These are phyloP conservation scores for Clitopilus hobsonii DNA, from an alignment of 768 basidiomycete genomes.

Conservation along the genomic window DNA sequence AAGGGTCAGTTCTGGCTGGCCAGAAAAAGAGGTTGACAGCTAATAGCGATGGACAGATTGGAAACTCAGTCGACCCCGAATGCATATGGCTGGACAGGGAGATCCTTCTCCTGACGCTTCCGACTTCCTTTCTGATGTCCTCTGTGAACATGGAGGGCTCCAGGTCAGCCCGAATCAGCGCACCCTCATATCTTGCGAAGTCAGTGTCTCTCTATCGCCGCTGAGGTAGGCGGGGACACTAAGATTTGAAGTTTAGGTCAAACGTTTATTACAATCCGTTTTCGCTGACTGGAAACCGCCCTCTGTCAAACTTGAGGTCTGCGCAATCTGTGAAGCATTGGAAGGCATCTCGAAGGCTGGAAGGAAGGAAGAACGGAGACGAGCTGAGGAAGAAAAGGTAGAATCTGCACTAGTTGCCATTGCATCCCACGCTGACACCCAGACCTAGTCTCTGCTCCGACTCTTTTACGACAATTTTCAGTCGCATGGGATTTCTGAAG, in stretches of 20 bases:
- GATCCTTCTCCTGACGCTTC: conserved; percentile 68
- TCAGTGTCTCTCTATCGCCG: conserved; percentile 17
- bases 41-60: conserved; percentile 49
- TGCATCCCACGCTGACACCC: conserved; percentile 1
- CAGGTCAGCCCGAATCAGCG: conserved; percentile 52
- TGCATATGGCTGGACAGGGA: conserved; percentile 53
- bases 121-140: conserved; percentile 54
- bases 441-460: conserved; percentile 52
- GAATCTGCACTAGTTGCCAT: not conserved
- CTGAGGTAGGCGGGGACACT: not conserved
- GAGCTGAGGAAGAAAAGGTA: conserved; percentile 80
- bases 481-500: conserved; percentile 39
- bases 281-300: conserved; percentile 67
- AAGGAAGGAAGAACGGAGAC: conserved; percentile 56
- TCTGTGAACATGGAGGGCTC: conserved; percentile 67
- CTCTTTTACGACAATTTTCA: conserved; percentile 55
- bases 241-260: conserved; percentile 39
- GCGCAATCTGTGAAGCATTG: conserved; percentile 58
- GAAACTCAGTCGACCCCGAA: conserved; percentile 65
- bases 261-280: conserved; percentile 43
- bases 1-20: conserved; percentile 44
- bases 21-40: not conserved
- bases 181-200: conserved; percentile 58
- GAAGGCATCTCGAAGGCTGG: conserved; percentile 55
- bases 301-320: conserved; percentile 44